Percentiles rank a stretch among this genome's conserved stretches.
Evolutionary conservation across 2,329 filamentous ascomycete genomes (phyloP).

Genomic region (Xylaria arbuscula): DNA sequence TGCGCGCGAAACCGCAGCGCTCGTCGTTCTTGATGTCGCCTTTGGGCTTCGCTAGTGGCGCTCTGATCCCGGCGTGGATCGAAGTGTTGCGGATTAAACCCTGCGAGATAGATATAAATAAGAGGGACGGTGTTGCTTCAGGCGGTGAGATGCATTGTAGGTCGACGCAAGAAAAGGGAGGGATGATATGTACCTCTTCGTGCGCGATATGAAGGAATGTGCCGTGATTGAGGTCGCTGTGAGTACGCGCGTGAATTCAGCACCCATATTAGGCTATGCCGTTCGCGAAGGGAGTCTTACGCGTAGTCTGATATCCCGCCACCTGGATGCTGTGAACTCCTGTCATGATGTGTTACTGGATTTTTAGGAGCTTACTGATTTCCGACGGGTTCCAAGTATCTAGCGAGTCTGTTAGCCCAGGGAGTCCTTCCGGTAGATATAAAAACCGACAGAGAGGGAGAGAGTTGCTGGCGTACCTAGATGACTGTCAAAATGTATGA

Average conservation of each 20-base stretch:
- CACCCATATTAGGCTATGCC: background rate
- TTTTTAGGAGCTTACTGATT: constrained; percentile 53
- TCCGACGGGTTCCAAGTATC: constrained; percentile 79
- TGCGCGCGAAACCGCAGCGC: constrained; percentile 67
- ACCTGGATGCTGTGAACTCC: constrained; percentile 48
- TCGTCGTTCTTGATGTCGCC: constrained; percentile 66
- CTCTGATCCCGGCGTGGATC: constrained; percentile 71
- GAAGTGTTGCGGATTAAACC: constrained; percentile 68
- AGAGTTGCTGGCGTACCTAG: constrained; percentile 56
- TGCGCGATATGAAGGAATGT: constrained; percentile 72
- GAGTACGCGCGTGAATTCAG: background rate
- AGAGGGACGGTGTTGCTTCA: background rate
- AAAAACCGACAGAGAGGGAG: background rate
- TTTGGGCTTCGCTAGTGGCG: constrained; percentile 60
- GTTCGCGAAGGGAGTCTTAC: constrained; percentile 49
- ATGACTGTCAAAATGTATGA: constrained; percentile 74
- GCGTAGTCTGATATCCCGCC: constrained; percentile 70
- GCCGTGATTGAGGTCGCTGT: constrained; percentile 67
- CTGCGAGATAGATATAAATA: constrained; percentile 32
- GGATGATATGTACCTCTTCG: constrained; percentile 58
- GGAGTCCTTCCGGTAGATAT: background rate
- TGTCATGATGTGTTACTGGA: background rate
- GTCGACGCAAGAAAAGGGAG: background rate
- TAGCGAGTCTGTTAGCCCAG: constrained; percentile 42
- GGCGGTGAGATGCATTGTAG: background rate